Evolutionary conservation across 139 green algal species (phyloP), one percentile per base, ranked within the genome.

Genomic region (Chlamydomonas eustigma): DNA sequence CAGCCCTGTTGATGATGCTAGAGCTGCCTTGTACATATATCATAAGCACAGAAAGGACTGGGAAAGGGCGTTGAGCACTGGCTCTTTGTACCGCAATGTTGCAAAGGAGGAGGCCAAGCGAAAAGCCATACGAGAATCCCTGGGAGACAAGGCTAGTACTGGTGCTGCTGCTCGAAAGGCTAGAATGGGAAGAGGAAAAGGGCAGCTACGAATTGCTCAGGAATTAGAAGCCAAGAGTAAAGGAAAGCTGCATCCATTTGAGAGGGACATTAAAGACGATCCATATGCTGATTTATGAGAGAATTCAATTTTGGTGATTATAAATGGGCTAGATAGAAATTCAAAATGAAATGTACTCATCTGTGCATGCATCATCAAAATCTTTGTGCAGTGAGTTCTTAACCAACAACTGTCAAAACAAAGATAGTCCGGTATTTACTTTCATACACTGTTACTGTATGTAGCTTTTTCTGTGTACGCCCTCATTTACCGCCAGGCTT

Each of bases 11-110:
- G 85, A 92, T 39, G 88, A 92, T 64, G 88, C 89, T 1, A 76
- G 87, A 1, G 87, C 86, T 0, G 83, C 89, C 30, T 80, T 93
- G 58, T 92, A 93, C 78, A 69, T 93, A 39, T 93, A 92, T 81
- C 87, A 89, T 18, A 88, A 89, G 74, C 75, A 83, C 58, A 51
- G 76, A 30, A 24, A 70, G 58, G 58, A 70, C 6, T 70, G 58
- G 58, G 58, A 70, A 28, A 24, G 18, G 6, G 58, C 25, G 58
- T 8, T 70, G 24, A 28, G 25, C 6, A 37, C 58, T 8, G 58
- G 58, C 58, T 8, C 8, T 6, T 37, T 70, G 58, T 28, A 28
- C 25, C 24, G 28, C 25, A 22, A 5, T 8, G 58, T 70, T 8
- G 58, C 18, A 37, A 35, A 37, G 58, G 25, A 70, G 6, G 25